These are phyloP conservation scores for Neoboletus brunneissimus DNA, from an alignment of 768 basidiomycete genomes.

Conservation along the genomic window DNA sequence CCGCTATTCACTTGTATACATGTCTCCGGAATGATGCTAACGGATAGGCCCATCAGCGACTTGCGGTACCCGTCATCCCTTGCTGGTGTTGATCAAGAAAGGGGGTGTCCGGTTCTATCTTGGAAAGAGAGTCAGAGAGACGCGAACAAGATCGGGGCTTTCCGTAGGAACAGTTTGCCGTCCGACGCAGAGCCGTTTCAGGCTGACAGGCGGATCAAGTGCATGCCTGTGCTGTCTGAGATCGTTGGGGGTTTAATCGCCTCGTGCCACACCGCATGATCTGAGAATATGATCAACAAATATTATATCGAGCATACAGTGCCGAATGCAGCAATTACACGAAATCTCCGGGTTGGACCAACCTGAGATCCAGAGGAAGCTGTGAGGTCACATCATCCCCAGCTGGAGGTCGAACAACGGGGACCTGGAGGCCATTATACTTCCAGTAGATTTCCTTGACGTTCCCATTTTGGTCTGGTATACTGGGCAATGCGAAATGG, in stretches of 20 bases:
- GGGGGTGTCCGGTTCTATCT: not conserved
- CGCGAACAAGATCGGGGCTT: not conserved
- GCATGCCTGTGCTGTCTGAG: too few species aligned
- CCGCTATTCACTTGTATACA: not conserved
- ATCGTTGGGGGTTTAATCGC: not conserved
- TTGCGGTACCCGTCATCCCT: not conserved
- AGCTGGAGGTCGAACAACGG: constrained; percentile 35
- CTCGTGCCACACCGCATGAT: not conserved
- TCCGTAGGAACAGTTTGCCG: not conserved
- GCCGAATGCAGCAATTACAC: constrained; percentile 2
- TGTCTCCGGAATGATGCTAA: not conserved
- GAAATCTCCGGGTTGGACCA: constrained; percentile 30
- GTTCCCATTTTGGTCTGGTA: constrained; percentile 27
- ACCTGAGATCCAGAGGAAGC: constrained; percentile 32
- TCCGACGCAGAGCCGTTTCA: not conserved
- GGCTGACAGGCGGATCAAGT: not conserved
- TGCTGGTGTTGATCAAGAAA: not conserved
- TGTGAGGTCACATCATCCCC: constrained; percentile 35
- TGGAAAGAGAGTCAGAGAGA: not conserved
- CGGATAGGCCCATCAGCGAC: not conserved
- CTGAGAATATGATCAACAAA: not conserved
- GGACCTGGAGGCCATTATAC: constrained; percentile 35
- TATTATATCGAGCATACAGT: not conserved
- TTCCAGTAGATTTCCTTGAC: constrained; percentile 39
- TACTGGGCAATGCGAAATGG: constrained; percentile 34